Base-by-base conservation (phyloP, 2,329 filamentous ascomycete species). In the Chaetomiaceae sp. region DNA sequence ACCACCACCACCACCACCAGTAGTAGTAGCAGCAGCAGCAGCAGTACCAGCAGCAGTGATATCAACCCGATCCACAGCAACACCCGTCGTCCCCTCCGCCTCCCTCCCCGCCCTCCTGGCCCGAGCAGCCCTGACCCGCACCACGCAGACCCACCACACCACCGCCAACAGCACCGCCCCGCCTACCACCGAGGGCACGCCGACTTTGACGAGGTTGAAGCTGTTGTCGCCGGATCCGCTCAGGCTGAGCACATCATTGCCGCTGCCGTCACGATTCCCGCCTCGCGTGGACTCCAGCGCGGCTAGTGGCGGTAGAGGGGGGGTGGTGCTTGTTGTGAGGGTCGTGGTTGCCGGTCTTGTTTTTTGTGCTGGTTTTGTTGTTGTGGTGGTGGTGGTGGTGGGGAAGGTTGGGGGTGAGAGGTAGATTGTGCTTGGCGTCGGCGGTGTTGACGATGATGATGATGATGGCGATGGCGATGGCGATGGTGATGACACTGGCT, bases 191-290 rank as follows among this genome's bases (percentile, higher is more conserved):
- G 52, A 30, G 5, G 52, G 37, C 21, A 51, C 42, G 13, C 29
- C 52, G 23, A 54, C 27, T 25, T 42, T 41, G 47, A 43, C 36
- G 3, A 50, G 21, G 42, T 51, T 43, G 9, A 50, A 27, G 30
- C 21, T 23, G 32, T 38, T 25, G 30, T 36, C 25, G 25, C 25
- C 25, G 25, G 25, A 34, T n/a, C 32, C 25, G 25, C 25, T 9
- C 9, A 27, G 25, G 25, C 25, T 9, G 25, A 27, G 9, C 9
- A 27, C n/a, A 3, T 4, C 8, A 4, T 3, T 30, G 18, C 14
- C 10, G 30, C 3, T 21, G 38, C 6, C 5, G 27, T 9, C 25
- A 9, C 25, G n/a, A n/a, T n/a, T n/a, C n/a, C n/a, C n/a, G n/a
- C n/a, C n/a, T n/a, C 9, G 25, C 25, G 5, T 5, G 25, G 25